Percentiles rank a stretch among this genome's conserved stretches.
Conservation (phyloP, 495 filamentous ascomycete species). For the Baudoinia panamericana region DNA sequence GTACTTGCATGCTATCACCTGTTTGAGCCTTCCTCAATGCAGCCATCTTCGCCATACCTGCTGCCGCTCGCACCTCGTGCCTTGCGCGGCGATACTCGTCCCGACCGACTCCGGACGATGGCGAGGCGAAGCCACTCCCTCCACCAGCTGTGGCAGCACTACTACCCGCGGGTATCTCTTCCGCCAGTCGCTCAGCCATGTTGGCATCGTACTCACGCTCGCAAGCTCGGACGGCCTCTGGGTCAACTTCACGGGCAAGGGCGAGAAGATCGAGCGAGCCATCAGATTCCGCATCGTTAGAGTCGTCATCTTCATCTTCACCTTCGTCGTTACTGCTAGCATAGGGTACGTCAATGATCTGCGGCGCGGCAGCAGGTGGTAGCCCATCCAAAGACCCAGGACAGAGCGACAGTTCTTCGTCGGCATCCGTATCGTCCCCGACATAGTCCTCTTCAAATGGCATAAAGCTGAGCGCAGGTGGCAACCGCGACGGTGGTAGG, state of each 20-base stretch:
- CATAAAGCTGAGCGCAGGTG: slow-evolving; percentile 23
- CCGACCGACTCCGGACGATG: slow-evolving; percentile 5
- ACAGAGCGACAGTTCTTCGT: slow-evolving; percentile 11
- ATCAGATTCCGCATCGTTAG: slow-evolving; percentile 14
- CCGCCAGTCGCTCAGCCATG: slow-evolving; percentile 28
- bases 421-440: slow-evolving; percentile 13
- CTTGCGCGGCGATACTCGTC: slow-evolving; percentile 9
- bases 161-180: slow-evolving; percentile 32
- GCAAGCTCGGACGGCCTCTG: slow-evolving; percentile 16
- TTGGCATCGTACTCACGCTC: slow-evolving; percentile 29
- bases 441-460: slow-evolving; percentile 15
- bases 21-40: background rate
- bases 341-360: slow-evolving; percentile 9
- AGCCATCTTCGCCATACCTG: background rate
- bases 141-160: slow-evolving; percentile 31
- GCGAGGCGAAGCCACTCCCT: slow-evolving; percentile 31
- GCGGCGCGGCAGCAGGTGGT: slow-evolving; percentile 15
- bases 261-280: slow-evolving; percentile 26
- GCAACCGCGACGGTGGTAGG: slow-evolving; percentile 26
- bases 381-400: slow-evolving; percentile 1
- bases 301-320: slow-evolving; percentile 7
- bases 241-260: slow-evolving; percentile 25
- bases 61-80: slow-evolving; percentile 3
- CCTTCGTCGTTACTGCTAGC: slow-evolving; percentile 8
- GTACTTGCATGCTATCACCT: background rate